Conservation (phyloP, 1,284 basidiomycete genomes). For the Irpex rosettiformis region DNA sequence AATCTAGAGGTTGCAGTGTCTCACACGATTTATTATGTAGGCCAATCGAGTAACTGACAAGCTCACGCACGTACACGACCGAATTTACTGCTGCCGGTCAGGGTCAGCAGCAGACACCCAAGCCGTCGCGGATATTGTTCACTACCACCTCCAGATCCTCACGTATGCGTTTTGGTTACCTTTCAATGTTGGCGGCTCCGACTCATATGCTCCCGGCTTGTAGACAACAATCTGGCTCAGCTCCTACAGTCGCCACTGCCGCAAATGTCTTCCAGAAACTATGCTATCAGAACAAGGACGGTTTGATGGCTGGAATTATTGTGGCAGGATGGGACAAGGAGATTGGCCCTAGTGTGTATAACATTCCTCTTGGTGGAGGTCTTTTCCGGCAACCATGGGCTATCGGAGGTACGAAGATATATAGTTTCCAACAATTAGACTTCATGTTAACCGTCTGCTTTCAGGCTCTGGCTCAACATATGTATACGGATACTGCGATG, state of each 20-base stretch:
- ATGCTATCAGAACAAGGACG: conserved; percentile 95
- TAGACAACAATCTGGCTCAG: conserved; percentile 65
- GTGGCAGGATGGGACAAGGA: conserved; percentile 98
- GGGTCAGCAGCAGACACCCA: conserved; percentile 98
- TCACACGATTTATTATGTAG: conserved; percentile 32
- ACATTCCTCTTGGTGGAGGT: conserved; percentile 92
- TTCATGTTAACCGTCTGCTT: conserved; percentile 1
- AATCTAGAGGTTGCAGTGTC: background rate
- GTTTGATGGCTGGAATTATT: conserved; percentile 91
- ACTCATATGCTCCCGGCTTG: background rate
- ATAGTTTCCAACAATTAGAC: background rate
- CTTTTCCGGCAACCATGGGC: conserved; percentile 96
- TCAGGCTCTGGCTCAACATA: conserved; percentile 96
- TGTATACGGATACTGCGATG: conserved; percentile 99
- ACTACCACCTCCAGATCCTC: conserved; percentile 84
- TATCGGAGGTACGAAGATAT: conserved; percentile 73
- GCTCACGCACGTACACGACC: conserved; percentile 94
- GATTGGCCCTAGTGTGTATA: conserved; percentile 92
- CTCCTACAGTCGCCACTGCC: conserved; percentile 80
- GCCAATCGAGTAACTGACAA: conserved; percentile 99
- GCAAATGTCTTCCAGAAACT: conserved; percentile 86
- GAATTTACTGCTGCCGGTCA: conserved; percentile 98
- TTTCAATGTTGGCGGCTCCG: background rate
- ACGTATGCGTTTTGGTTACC: conserved; percentile 42
- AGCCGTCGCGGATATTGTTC: conserved; percentile 92